Conservation (phyloP, 2,329 filamentous ascomycete genomes). For the Pseudogymnoascus verrucosus region DNA sequence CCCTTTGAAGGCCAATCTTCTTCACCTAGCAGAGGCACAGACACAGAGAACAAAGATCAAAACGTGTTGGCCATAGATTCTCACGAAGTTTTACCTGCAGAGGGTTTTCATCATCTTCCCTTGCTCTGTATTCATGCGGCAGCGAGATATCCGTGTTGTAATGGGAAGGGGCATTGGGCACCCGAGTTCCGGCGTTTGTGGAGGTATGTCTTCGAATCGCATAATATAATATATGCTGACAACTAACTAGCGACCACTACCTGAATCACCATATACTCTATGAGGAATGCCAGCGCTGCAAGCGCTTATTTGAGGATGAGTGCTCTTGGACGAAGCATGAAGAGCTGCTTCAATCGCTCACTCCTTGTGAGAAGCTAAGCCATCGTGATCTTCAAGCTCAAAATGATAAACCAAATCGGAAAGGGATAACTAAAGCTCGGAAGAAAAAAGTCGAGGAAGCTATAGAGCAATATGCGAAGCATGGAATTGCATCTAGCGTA, state of each 20-base stretch:
- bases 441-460: not conserved
- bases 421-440: not conserved
- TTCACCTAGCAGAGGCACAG: not conserved
- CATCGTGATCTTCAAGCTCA: not conserved
- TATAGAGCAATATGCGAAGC: not conserved
- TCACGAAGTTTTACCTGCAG: not conserved
- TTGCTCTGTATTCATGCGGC: not conserved
- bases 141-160: not conserved
- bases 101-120: not conserved
- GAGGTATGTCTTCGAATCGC: not conserved
- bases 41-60: not conserved
- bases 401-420: not conserved
- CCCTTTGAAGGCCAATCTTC: not conserved
- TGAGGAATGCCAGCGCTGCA: not conserved
- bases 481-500: not conserved
- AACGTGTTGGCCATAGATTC: not conserved
- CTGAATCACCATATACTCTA: not conserved
- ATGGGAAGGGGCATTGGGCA: not conserved
- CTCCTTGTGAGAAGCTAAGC: not conserved
- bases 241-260: not conserved
- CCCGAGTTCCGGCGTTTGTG: not conserved
- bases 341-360: not conserved
- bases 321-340: not conserved
- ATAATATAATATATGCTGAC: not conserved
- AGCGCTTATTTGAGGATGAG: not conserved